A percentile compares a stretch with the other conserved stretches of the same genome.
Evolutionary conservation across 768 basidiomycete genomes (phyloP).

Genomic region (Dendrothele bispora): DNA sequence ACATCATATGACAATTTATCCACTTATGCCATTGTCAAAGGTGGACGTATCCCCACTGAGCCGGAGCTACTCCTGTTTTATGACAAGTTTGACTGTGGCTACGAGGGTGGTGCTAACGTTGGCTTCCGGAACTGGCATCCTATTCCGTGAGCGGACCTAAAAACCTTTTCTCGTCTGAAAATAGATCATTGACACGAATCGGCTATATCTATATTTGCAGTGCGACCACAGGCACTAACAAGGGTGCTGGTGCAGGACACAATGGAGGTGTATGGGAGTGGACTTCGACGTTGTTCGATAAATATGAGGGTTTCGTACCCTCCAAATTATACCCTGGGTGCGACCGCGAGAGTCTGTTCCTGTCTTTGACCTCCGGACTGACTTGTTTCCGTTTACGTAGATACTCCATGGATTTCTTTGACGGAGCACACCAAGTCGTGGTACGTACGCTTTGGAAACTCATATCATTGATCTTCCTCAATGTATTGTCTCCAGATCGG

Average conservation of each 20-base stretch:
- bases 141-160: conserved; percentile 62
- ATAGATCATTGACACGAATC: conserved; percentile 1
- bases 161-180: background rate
- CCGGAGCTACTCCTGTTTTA: conserved; percentile 81
- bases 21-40: conserved; percentile 79
- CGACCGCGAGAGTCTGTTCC: conserved; percentile 1
- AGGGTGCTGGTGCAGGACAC: conserved; percentile 56
- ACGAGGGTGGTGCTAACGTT: conserved; percentile 75
- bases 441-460: conserved; percentile 50
- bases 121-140: conserved; percentile 96
- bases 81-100: conserved; percentile 71
- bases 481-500: conserved; percentile 59
- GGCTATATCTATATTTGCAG: conserved; percentile 42
- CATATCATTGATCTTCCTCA: conserved; percentile 9
- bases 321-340: conserved; percentile 88
- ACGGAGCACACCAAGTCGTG: conserved; percentile 82
- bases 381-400: conserved; percentile 29
- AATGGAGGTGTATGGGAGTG: conserved; percentile 99
- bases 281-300: conserved; percentile 81
- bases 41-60: conserved; percentile 93
- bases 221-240: conserved; percentile 63
- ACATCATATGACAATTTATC: conserved; percentile 78
- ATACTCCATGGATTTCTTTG: conserved; percentile 90
- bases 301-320: conserved; percentile 71
- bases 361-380: background rate